Conservation (phyloP, 768 basidiomycete species). For the Agaricus sinodeliciosus region DNA sequence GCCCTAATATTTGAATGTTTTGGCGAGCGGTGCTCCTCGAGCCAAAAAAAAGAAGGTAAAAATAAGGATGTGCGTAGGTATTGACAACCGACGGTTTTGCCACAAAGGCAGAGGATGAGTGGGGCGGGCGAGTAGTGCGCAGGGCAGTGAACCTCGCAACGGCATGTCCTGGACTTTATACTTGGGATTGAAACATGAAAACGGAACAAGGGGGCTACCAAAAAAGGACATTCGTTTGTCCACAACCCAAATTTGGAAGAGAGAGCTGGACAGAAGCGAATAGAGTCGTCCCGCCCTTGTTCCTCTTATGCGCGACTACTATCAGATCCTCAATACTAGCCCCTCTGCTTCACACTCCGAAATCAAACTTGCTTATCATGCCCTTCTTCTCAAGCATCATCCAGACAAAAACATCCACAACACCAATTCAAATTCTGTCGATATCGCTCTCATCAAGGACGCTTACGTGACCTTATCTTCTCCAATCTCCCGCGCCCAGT, state of each 20-base stretch:
- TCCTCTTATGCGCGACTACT: conserved; percentile 37
- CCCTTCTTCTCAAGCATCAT: conserved; percentile 54
- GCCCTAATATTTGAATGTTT: no score
- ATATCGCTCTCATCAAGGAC: conserved; percentile 57
- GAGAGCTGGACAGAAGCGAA: conserved; percentile 2
- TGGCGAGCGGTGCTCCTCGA: no score
- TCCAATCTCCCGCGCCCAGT: conserved; percentile 36
- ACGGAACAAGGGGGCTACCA: conserved; percentile 13
- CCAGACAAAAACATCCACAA: conserved; percentile 35
- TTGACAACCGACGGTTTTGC: no score
- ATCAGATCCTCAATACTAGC: conserved; percentile 48
- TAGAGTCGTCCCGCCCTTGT: neutral
- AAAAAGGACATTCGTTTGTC: conserved; percentile 13
- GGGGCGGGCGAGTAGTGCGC: neutral
- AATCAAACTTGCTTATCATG: conserved; percentile 67
- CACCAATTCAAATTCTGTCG: conserved; percentile 19
- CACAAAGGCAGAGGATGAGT: neutral
- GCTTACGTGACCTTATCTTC: conserved; percentile 62
- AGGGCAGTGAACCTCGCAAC: no score
- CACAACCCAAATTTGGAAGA: conserved; percentile 7
- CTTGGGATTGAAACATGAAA: neutral
- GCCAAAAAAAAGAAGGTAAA: no score
- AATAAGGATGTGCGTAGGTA: no score
- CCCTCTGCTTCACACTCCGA: conserved; percentile 43
- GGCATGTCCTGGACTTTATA: no score